These are phyloP conservation scores for Ophiostoma tasmaniense DNA, from an alignment of 2,329 filamentous ascomycete genomes.

Conservation along the genomic window DNA sequence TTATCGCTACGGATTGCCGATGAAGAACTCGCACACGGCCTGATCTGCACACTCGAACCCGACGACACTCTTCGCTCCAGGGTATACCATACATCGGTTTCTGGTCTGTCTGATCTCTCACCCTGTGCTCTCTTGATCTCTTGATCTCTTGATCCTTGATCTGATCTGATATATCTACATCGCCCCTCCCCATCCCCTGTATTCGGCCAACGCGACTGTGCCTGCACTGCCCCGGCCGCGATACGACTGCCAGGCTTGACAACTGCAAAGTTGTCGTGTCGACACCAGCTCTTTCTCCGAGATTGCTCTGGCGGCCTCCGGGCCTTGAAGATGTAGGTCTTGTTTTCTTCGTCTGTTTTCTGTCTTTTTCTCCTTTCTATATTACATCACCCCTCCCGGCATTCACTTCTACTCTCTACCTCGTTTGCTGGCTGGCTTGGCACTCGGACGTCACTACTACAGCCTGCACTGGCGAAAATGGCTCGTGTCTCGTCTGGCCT, in stretches of 20 bases:
- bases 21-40: background rate
- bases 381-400: background rate
- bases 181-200: background rate
- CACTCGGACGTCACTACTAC: constrained; percentile 14
- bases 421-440: constrained; percentile 7
- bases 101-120: background rate
- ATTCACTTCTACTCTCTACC: background rate
- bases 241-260: constrained; percentile 6
- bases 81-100: background rate
- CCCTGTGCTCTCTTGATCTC: background rate
- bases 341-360: background rate
- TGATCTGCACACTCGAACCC: background rate
- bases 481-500: background rate
- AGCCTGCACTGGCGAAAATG: background rate
- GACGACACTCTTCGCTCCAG: no score
- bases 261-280: constrained; percentile 4
- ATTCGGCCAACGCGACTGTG: constrained; percentile 2
- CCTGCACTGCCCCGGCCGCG: constrained; percentile 6
- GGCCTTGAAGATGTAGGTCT: constrained; percentile 18
- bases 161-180: background rate
- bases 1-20: constrained; percentile 6
- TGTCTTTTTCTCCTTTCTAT: background rate
- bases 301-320: constrained; percentile 20
- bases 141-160: no score
- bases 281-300: constrained; percentile 4